Evolutionary conservation across 345 rosid species (phyloP), one percentile per base, ranked within the genome.

Genomic region (Citrus australasica): DNA sequence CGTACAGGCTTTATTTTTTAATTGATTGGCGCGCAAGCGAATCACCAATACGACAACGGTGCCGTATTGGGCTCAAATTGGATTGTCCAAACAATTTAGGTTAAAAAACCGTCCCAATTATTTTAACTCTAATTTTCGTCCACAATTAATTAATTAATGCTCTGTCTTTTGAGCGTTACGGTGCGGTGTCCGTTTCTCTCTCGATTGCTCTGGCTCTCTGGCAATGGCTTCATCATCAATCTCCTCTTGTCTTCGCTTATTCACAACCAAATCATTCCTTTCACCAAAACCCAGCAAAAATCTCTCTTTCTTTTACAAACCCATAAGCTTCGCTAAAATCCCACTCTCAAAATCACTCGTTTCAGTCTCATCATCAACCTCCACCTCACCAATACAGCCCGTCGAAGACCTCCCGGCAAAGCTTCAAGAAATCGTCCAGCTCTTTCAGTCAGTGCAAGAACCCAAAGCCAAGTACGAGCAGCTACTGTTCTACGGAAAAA

Each of bases 391-490:
- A 17, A 85, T 90, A 38, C 96, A 95, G 84, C 90, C 98, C 69
- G 40, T 91, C 30, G 92, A 90, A 37, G 94, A 92, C 55, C 94
- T 96, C 67, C 99, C 99, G 64, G 92, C 97, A 22, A 89, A 85
- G 85, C 98, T 96, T 60, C 97, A 87, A 74, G 94, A 94, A 78
- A 94, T 94, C 81, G 80, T 94, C 81, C 84, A 82, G 72, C 92
- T 90, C 7, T 97, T 97, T 82, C 99, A 94, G 78, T 90, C 97
- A 25, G 98, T 92, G 2, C 83, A 88, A 35, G 92, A 92, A 5
- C 89, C 95, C 0, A 92, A 83, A 79, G 89, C 93, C 67, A 95
- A 91, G 83, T 95, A 92, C 88, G 88, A 91, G 90, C 98, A 93
- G 88, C 92, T 95, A 10, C 69, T 92, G 19, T 93, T 95, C 85